Conservation (phyloP, 352 stramenopile genomes). For the Pythium aquatile region DNA sequence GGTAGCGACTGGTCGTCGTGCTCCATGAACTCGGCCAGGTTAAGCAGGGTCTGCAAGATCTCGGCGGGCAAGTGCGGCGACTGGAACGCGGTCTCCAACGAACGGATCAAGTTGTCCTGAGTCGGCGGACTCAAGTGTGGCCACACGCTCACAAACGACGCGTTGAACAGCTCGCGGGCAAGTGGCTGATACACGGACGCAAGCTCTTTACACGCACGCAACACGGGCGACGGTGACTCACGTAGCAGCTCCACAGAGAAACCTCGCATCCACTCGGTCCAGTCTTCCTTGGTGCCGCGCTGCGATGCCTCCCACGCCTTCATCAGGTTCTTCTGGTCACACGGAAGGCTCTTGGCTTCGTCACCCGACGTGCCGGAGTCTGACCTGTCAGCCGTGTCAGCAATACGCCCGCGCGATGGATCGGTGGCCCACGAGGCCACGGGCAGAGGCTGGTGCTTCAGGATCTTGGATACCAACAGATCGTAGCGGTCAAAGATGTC, state of each 20-base stretch:
- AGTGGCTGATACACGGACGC: constrained; percentile 98
- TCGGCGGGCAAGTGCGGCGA: constrained; percentile 93
- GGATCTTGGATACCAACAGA: constrained; percentile 83
- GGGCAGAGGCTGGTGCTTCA: constrained; percentile 84
- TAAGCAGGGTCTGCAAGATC: constrained; percentile 97
- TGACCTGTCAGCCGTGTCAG: constrained; percentile 3
- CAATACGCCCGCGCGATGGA: constrained; percentile 33
- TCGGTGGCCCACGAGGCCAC: constrained; percentile 83
- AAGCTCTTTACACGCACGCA: constrained; percentile 94
- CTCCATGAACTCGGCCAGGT: constrained; percentile 99
- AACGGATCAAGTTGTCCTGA: constrained; percentile 92
- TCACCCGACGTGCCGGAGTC: constrained; percentile 32
- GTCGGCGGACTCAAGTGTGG: constrained; percentile 90
- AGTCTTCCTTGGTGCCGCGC: constrained; percentile 92
- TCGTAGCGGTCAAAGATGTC: constrained; percentile 90
- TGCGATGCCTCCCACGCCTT: constrained; percentile 87
- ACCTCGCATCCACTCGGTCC: constrained; percentile 98
- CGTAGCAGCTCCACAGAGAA: constrained; percentile 97
- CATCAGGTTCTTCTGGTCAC: constrained; percentile 81
- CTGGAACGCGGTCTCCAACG: constrained; percentile 95
- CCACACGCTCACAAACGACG: constrained; percentile 99
- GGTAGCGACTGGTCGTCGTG: constrained; percentile 96
- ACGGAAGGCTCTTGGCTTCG: constrained; percentile 76
- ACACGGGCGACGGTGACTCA: constrained; percentile 94
- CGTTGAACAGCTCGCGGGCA: constrained; percentile 97